Base-by-base conservation (phyloP, 208 protist species). In the Novymonas esmeraldas region DNA sequence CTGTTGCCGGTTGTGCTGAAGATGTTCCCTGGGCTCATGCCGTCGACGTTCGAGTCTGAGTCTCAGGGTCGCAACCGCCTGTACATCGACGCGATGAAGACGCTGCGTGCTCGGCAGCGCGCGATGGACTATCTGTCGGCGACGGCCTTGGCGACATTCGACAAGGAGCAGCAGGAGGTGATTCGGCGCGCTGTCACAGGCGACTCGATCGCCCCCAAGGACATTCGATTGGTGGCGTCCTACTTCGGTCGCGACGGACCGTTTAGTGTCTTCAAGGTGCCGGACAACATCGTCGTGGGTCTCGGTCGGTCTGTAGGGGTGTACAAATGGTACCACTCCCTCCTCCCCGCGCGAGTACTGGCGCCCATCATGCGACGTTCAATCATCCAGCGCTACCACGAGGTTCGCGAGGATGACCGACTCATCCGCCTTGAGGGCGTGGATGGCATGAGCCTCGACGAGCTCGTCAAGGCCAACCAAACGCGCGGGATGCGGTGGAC, bases 11-110 rank as follows among this genome's bases (percentile, higher is more conserved):
- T 99, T 31, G 79, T 93, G 9, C 79, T 99, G 31, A 98, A 97
- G 64, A 93, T 98, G 78, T 99, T 99, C 80, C 98, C 98, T 26
- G 96, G 97, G 18, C 81, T 99, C 42, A 96, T 99, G 57, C 98
- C 98, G 26, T 97, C 89, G 18, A 98, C 97, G 5, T 99, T 98
- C 76, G 87, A 98, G 66, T 92, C 90, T 2, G 77, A 95, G 66
- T 84, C 77, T 22, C 93, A 97, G 60, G 88, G 90, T 11, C 76
- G 86, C 56, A 96, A 95, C 63, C 82, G 88, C 22, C 78, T 80
- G 14, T 96, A 90, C 75, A 70, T 58, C 14, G 83, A 85, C 29
- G 80, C 84, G 2, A 81, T 96, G 71, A 85, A 87, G 64, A 94
- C 88, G 10, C 76, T 94, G 54, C 80, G 82, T 52, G 91, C 91